Evolutionary conservation across 805 yeast species (phyloP).

Genomic region (Ogataea nonfermentans): DNA sequence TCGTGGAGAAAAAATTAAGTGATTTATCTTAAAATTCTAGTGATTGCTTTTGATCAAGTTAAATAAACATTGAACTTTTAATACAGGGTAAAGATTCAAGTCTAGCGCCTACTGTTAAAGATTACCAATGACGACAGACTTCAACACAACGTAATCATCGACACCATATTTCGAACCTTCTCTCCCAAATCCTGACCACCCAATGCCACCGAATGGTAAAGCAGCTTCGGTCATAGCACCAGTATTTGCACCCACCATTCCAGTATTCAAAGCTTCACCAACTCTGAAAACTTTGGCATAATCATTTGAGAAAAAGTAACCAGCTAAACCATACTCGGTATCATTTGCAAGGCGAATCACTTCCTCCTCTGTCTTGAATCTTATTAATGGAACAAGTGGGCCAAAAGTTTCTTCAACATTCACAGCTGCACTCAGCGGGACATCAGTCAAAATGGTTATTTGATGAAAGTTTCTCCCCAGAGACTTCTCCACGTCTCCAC

Average conservation of each 20-base stretch:
- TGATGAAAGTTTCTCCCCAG: slow-evolving; percentile 65
- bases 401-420: slow-evolving; percentile 78
- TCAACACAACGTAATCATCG: slow-evolving; percentile 67
- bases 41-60: too few species aligned
- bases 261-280: slow-evolving; percentile 67
- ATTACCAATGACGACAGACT: slow-evolving; percentile 58
- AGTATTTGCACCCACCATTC: slow-evolving; percentile 82
- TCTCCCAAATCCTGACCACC: slow-evolving; percentile 77
- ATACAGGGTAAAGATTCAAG: too few species aligned
- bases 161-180: slow-evolving; percentile 77
- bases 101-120: too few species aligned
- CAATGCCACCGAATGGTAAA: slow-evolving; percentile 76
- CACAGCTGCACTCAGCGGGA: slow-evolving; percentile 54
- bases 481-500: slow-evolving; percentile 55
- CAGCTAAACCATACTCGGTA: slow-evolving; percentile 73
- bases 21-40: too few species aligned
- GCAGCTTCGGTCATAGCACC: slow-evolving; percentile 69
- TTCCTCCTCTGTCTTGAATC: slow-evolving; percentile 62
- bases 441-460: slow-evolving; percentile 65
- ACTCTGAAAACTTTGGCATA: slow-evolving; percentile 53
- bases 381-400: slow-evolving; percentile 70
- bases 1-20: slow-evolving; percentile 56
- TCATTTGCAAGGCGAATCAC: slow-evolving; percentile 62
- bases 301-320: slow-evolving; percentile 65
- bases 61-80: too few species aligned